Evolutionary conservation across 1,284 basidiomycete species (phyloP).

Genomic region (Caloboletus inedulis): DNA sequence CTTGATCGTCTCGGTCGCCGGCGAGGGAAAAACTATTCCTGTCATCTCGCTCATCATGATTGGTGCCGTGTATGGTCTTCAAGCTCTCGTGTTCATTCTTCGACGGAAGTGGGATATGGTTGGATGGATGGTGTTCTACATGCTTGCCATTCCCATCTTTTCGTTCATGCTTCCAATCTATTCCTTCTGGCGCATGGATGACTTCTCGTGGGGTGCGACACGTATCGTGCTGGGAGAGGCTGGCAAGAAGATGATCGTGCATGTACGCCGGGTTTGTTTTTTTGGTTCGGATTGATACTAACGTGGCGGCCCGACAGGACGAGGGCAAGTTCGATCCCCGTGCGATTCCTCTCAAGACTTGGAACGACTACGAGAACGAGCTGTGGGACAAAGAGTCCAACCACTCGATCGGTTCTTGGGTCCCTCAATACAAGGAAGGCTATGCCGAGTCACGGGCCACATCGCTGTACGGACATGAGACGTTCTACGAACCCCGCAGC

Average conservation of each 20-base stretch:
- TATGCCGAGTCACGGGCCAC: slow-evolving; percentile 72
- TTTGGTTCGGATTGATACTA: slow-evolving; percentile 6
- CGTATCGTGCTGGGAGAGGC: slow-evolving; percentile 92
- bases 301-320: slow-evolving; percentile 52
- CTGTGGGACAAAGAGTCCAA: slow-evolving; percentile 97
- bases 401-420: slow-evolving; percentile 85
- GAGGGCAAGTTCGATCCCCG: slow-evolving; percentile 96
- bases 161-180: slow-evolving; percentile 93
- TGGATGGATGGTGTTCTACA: slow-evolving; percentile 97
- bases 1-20: slow-evolving; percentile 75
- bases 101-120: slow-evolving; percentile 94
- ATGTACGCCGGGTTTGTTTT: slow-evolving; percentile 52
- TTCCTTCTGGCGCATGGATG: slow-evolving; percentile 99
- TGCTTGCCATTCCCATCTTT: slow-evolving; percentile 87
- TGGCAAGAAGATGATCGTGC: slow-evolving; percentile 93
- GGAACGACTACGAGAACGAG: slow-evolving; percentile 97
- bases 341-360: slow-evolving; percentile 91
- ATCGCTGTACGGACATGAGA: slow-evolving; percentile 80
- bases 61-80: slow-evolving; percentile 88
- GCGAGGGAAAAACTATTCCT: slow-evolving; percentile 64
- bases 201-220: slow-evolving; percentile 97
- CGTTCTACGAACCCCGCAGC: slow-evolving; percentile 67
- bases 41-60: slow-evolving; percentile 87
- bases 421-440: slow-evolving; percentile 65
- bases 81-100: slow-evolving; percentile 83